phyloP scores from a whole-genome alignment of 306 rosid species.

The Macrotyloma uniflorum region DNA sequence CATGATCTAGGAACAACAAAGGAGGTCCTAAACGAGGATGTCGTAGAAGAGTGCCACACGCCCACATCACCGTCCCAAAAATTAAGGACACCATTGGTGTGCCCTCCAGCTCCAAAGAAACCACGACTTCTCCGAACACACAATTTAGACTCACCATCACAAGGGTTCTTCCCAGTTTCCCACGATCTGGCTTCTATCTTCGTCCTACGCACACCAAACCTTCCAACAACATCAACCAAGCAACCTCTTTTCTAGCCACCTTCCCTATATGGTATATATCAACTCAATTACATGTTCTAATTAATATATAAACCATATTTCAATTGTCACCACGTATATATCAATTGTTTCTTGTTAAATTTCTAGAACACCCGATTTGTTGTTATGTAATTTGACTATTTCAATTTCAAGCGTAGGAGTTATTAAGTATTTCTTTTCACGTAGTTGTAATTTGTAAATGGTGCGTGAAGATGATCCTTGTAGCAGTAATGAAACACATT shows the following conservation, averaged over 20 bases:
- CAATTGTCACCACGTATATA: neutral
- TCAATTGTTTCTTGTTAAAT: neutral
- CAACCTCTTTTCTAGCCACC: conserved; percentile 31
- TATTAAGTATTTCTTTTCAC: neutral
- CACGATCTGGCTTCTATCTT: conserved; percentile 55
- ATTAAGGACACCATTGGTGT: conserved; percentile 39
- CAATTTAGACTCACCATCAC: conserved; percentile 27
- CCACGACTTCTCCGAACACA: conserved; percentile 35
- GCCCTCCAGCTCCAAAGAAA: conserved; percentile 77
- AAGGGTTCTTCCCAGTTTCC: conserved; percentile 49
- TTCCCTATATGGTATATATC: neutral
- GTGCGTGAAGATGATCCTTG: neutral
- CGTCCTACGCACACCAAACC: conserved; percentile 28
- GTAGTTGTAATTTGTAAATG: neutral
- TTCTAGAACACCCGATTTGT: neutral
- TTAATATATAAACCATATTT: neutral
- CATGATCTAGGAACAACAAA: conserved; percentile 30
- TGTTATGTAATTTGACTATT: neutral
- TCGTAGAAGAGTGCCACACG: conserved; percentile 48
- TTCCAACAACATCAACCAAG: conserved; percentile 48
- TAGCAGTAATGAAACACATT: neutral
- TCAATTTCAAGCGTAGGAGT: neutral
- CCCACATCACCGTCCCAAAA: conserved; percentile 49
- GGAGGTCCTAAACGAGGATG: conserved; percentile 26
- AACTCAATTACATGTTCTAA: neutral